Evolutionary conservation across 805 yeast genomes (phyloP).

Genomic region (Sugiyamaella valdiviana): DNA sequence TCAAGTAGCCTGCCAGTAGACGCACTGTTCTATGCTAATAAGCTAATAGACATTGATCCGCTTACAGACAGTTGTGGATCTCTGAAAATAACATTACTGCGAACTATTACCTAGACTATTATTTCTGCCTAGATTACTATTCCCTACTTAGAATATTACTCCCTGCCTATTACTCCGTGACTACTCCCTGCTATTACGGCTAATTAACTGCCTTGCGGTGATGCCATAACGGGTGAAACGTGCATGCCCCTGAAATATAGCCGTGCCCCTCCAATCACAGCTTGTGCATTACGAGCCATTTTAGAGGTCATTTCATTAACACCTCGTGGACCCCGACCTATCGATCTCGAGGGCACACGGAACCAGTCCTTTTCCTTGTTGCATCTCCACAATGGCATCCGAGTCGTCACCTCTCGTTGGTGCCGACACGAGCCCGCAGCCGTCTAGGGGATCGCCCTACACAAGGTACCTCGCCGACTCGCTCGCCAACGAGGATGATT

Average conservation of each 20-base stretch:
- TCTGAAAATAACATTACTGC: not conserved
- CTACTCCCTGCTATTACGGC: too few relatives aligned
- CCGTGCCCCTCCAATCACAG: not conserved
- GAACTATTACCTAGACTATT: not conserved
- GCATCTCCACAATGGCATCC: not conserved
- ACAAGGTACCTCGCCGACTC: not conserved
- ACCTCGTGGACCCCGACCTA: too few relatives aligned
- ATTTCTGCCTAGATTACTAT: too few relatives aligned
- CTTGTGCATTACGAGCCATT: not conserved
- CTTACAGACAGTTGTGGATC: not conserved
- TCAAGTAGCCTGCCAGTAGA: slow-evolving; percentile 27
- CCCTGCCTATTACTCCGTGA: too few relatives aligned
- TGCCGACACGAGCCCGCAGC: not conserved
- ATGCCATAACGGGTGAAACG: not conserved
- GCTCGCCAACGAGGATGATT: not conserved
- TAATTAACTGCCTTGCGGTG: not conserved
- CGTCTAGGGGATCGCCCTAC: not conserved
- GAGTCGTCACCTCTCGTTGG: not conserved
- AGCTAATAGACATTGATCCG: too few relatives aligned
- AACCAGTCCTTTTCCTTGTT: not conserved
- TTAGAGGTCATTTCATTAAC: too few relatives aligned
- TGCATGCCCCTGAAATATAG: not conserved
- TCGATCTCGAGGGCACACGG: too few relatives aligned
- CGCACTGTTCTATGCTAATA: too few relatives aligned
- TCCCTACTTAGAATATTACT: too few relatives aligned